Evolutionary conservation across 306 rosid genomes (phyloP).

Genomic region (Cucumis cinereus): DNA sequence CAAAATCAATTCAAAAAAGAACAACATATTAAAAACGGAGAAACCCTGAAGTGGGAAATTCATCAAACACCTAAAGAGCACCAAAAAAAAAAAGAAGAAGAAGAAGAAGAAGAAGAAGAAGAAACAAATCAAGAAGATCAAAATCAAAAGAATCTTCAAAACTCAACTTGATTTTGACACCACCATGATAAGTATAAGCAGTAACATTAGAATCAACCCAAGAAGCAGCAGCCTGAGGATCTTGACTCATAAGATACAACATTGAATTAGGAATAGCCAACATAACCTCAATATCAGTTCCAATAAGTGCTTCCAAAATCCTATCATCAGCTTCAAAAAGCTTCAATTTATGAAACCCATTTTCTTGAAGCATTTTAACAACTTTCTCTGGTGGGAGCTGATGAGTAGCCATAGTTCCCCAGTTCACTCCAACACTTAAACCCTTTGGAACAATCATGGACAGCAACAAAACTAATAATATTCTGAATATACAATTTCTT

Average conservation of each 20-base stretch:
- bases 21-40: not conserved
- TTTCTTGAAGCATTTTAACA: slow-evolving; percentile 57
- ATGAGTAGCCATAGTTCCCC: slow-evolving; percentile 86
- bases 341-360: slow-evolving; percentile 60
- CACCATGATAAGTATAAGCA: slow-evolving; percentile 55
- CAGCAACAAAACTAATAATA: slow-evolving; percentile 22
- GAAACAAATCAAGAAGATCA: not conserved
- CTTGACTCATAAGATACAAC: slow-evolving; percentile 49
- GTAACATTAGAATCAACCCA: slow-evolving; percentile 92
- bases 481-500: not conserved
- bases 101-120: not conserved
- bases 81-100: not conserved
- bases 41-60: not conserved
- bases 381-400: slow-evolving; percentile 59
- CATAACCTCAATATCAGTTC: slow-evolving; percentile 77
- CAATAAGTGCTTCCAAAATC: slow-evolving; percentile 61
- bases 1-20: no score
- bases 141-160: not conserved
- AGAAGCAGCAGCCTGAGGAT: slow-evolving; percentile 51
- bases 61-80: not conserved
- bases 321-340: slow-evolving; percentile 74
- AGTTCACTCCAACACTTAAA: slow-evolving; percentile 60
- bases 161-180: slow-evolving; percentile 85
- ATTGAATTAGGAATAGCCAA: slow-evolving; percentile 64
- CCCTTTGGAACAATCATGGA: slow-evolving; percentile 16